Evolutionary conservation across 2,329 filamentous ascomycete genomes (phyloP), one percentile per base, ranked within the genome.

Genomic region (Canariomyces notabilis): DNA sequence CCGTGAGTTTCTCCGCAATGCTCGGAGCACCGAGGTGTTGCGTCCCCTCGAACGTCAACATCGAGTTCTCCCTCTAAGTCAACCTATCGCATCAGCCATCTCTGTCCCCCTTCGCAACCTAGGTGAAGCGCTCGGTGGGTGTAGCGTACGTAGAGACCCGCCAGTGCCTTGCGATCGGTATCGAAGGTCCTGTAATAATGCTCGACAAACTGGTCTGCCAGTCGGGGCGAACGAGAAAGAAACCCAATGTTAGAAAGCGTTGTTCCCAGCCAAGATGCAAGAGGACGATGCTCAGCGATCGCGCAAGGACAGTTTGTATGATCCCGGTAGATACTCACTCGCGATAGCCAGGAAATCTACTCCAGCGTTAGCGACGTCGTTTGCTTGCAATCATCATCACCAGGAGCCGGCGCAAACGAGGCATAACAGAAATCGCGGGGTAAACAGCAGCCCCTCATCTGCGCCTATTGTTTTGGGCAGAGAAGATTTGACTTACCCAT

Each of bases 181-280:
- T 95, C 89, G 70, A 96, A 95, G 50, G 82, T 83, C 62, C 84
- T 75, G 79, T 95, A 96, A 81, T 96, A 97, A 76, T 85, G 91
- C 51, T 83, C 65, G 57, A 91, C 84, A 70, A 97, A 96, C 71
- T 94, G 80, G 67, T 84, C 90, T 96, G 64, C 37, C 14, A 42
- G 34, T 20, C 32, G 32, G 42, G 33, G 31, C n/a, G 6, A 26
- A 29, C 26, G 26, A 39, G 31, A 19, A 16, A 21, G 32, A 7
- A 16, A 20, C 31, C 38, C 37, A 9, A 19, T 32, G 46, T 52
- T 44, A 50, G 44, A 31, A n/a, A 21, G 34, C 15, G 18, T 18
- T 35, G 41, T 31, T 50, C 14, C 20, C n/a, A 9, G 20, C 9
- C 5, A 26, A 11, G 6, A 16, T 14, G 21, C n/a, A n/a, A n/a